Percentiles rank a stretch among this genome's conserved stretches.
Conservation (phyloP, 2,329 filamentous ascomycete genomes). For the Calonectria honghensis region DNA sequence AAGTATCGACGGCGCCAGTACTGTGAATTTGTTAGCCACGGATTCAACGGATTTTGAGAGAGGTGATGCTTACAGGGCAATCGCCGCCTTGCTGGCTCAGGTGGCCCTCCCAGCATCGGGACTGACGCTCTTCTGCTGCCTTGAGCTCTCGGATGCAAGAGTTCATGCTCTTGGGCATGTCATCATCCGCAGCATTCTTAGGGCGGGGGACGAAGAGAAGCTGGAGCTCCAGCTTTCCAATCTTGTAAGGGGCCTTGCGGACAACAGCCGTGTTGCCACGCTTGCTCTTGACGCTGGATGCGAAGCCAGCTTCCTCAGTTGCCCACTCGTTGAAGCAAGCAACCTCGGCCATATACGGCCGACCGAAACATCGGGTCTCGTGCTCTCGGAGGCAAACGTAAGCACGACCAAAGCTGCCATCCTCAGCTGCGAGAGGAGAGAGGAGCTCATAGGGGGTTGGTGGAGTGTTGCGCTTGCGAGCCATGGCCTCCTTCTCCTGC, state of each 20-base stretch:
- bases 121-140: conserved; percentile 87
- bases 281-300: conserved; percentile 96
- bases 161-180: conserved; percentile 99
- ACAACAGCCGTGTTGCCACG: conserved; percentile 81
- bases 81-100: conserved; percentile 98
- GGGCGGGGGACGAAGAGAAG: conserved; percentile 96
- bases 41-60: no score
- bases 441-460: conserved; percentile 90
- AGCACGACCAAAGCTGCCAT: conserved; percentile 94
- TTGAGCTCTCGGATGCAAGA: conserved; percentile 94
- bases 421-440: conserved; percentile 89
- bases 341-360: conserved; percentile 90
- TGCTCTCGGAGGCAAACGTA: conserved; percentile 97
- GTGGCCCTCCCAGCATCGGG: conserved; percentile 89
- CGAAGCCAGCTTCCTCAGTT: conserved; percentile 84
- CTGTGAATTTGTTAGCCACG: conserved; percentile 70
- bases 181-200: conserved; percentile 89
- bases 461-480: conserved; percentile 76
- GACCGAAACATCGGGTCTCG: conserved; percentile 90
- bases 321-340: conserved; percentile 99
- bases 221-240: conserved; percentile 95
- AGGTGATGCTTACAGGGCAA: conserved; percentile 84
- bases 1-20: conserved; percentile 99
- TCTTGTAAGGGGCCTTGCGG: conserved; percentile 94
- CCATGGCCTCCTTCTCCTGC: conserved; percentile 78